phyloP scores from a whole-genome alignment of 805 yeast genomes.

The Wickerhamia fluorescens region DNA sequence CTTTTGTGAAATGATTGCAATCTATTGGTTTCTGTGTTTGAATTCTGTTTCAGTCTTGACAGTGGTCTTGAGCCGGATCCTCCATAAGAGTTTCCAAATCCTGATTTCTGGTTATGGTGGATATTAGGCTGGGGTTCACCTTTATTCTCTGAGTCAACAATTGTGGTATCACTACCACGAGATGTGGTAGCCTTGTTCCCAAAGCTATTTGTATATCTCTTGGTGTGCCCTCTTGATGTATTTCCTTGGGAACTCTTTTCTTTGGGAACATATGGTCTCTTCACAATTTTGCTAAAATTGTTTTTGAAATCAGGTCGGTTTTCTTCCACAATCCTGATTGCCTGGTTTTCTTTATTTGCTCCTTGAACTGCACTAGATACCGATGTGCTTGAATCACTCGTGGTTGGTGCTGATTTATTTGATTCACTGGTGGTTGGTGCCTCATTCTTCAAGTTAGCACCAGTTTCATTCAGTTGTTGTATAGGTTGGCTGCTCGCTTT shows the following conservation, averaged over 20 bases:
- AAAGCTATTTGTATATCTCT: neutral
- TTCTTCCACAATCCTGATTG: conserved; percentile 3
- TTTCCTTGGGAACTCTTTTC: conserved; percentile 6
- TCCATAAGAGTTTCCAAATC: too few relatives aligned
- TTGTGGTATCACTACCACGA: neutral
- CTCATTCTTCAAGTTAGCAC: neutral
- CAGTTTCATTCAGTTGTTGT: neutral
- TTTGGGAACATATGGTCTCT: conserved; percentile 8
- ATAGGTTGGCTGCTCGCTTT: neutral
- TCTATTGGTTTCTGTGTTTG: too few relatives aligned
- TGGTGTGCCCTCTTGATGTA: neutral
- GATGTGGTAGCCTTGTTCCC: neutral
- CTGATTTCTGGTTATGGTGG: too few relatives aligned
- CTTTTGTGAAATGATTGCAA: too few relatives aligned
- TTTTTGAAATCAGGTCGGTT: conserved; percentile 28
- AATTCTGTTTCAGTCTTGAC: too few relatives aligned
- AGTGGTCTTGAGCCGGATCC: too few relatives aligned
- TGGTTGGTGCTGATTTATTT: too few relatives aligned
- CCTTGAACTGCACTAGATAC: neutral
- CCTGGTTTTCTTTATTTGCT: neutral
- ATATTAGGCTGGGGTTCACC: too few relatives aligned
- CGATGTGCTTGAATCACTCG: neutral
- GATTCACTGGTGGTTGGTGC: neutral
- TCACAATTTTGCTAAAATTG: conserved; percentile 22
- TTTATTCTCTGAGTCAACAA: too few relatives aligned